These are phyloP conservation scores for Aspergillus fumigatiaffinis DNA, from an alignment of 2,329 filamentous ascomycete species.

Conservation along the genomic window DNA sequence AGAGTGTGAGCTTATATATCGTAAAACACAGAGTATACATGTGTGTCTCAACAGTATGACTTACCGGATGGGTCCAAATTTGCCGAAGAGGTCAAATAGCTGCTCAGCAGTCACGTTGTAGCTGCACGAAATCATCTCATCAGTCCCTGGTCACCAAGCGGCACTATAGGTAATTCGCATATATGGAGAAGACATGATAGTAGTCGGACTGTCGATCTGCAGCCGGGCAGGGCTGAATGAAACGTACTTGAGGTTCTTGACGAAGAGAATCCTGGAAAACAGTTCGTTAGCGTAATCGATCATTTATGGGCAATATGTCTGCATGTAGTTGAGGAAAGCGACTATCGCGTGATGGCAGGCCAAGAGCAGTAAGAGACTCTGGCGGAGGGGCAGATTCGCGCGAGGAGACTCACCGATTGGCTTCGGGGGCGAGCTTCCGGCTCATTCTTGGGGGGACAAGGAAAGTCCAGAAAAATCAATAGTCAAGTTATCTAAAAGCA, in stretches of 20 bases:
- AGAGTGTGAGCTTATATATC: slow-evolving; percentile 3
- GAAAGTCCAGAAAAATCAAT: slow-evolving; percentile 14
- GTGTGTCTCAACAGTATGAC: slow-evolving; percentile 28
- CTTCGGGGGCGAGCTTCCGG: slow-evolving; percentile 93
- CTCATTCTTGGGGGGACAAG: slow-evolving; percentile 36
- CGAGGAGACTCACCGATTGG: slow-evolving; percentile 74
- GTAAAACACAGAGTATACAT: neutral
- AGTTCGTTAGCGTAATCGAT: slow-evolving; percentile 5
- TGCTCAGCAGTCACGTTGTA: slow-evolving; percentile 99
- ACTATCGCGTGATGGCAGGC: neutral
- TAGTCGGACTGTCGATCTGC: slow-evolving; percentile 2
- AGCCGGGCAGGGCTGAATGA: slow-evolving; percentile 4
- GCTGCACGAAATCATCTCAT: slow-evolving; percentile 48
- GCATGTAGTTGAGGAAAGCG: neutral
- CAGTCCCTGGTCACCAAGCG: neutral
- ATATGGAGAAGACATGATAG: neutral
- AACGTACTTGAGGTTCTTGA: slow-evolving; percentile 94
- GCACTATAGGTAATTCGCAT: neutral
- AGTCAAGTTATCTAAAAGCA: slow-evolving; percentile 9
- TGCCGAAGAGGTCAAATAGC: slow-evolving; percentile 97
- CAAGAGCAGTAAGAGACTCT: slow-evolving; percentile 4
- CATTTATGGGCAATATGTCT: neutral
- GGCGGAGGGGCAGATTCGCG: slow-evolving; percentile 25
- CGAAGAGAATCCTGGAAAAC: slow-evolving; percentile 84
- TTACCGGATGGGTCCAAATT: slow-evolving; percentile 92